These are phyloP conservation scores for Rubia peregrina DNA, from an alignment of 305 asterid genomes.

Conservation along the genomic window DNA sequence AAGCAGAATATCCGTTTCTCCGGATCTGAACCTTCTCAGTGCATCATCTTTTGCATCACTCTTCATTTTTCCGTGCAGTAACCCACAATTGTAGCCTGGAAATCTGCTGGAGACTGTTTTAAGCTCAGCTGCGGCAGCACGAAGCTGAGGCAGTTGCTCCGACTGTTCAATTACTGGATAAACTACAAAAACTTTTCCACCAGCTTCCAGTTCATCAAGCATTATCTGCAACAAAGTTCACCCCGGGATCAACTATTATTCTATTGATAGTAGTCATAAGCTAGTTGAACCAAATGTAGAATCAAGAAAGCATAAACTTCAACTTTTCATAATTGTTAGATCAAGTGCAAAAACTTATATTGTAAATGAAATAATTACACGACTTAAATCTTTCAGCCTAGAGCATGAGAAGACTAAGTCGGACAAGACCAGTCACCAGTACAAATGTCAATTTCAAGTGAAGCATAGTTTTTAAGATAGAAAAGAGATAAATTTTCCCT, in stretches of 20 bases:
- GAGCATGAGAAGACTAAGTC: not conserved
- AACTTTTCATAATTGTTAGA: not conserved
- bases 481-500: not conserved
- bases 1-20: slow-evolving; percentile 69
- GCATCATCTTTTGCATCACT: slow-evolving; percentile 79
- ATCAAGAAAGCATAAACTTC: not conserved
- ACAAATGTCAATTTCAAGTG: not conserved
- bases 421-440: not conserved
- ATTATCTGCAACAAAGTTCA: slow-evolving; percentile 55
- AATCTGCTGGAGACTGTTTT: slow-evolving; percentile 56
- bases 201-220: slow-evolving; percentile 58
- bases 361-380: not conserved
- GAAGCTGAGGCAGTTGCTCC: slow-evolving; percentile 85
- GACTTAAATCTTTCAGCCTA: not conserved
- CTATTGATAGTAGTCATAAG: not conserved
- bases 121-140: slow-evolving; percentile 75
- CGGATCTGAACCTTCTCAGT: slow-evolving; percentile 54
- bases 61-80: slow-evolving; percentile 83
- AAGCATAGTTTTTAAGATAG: not conserved
- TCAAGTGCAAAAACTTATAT: not conserved
- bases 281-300: not conserved
- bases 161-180: slow-evolving; percentile 81
- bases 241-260: not conserved
- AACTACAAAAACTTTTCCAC: slow-evolving; percentile 79
- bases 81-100: slow-evolving; percentile 53